Conservation (phyloP, 345 rosid species). For the Viola odorata region DNA sequence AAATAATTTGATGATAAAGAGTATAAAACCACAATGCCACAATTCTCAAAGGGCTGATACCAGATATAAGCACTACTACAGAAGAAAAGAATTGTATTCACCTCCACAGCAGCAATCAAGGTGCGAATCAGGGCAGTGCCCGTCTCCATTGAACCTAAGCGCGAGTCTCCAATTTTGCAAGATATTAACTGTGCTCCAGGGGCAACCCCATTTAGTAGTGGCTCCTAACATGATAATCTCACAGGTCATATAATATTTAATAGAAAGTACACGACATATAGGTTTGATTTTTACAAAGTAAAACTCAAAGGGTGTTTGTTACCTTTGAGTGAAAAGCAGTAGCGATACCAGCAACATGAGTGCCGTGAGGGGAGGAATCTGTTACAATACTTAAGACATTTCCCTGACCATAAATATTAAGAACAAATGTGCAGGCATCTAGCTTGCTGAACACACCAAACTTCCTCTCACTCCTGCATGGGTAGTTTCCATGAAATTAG, state of each 20-base stretch:
- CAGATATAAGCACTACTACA: no score
- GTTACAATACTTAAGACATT: slow-evolving; percentile 85
- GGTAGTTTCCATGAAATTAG: not conserved
- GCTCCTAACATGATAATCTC: slow-evolving; percentile 48
- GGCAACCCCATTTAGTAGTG: slow-evolving; percentile 87
- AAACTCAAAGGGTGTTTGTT: slow-evolving; percentile 5
- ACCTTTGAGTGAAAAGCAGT: slow-evolving; percentile 93
- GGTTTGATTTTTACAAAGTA: not conserved
- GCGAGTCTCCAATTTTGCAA: slow-evolving; percentile 95
- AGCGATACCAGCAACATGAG: slow-evolving; percentile 99
- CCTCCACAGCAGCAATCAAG: slow-evolving; percentile 89
- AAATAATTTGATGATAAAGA: not conserved
- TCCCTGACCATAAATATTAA: slow-evolving; percentile 76
- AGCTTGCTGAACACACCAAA: slow-evolving; percentile 86
- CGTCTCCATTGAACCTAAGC: slow-evolving; percentile 95
- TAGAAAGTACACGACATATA: slow-evolving; percentile 1
- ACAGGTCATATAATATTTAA: slow-evolving; percentile 3
- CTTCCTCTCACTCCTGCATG: slow-evolving; percentile 75
- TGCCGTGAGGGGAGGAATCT: slow-evolving; percentile 93
- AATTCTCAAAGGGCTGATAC: not conserved
- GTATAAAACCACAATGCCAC: not conserved
- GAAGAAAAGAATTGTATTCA: slow-evolving; percentile 13
- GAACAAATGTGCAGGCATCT: slow-evolving; percentile 87
- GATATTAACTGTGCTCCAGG: slow-evolving; percentile 98
- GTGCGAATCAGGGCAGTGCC: slow-evolving; percentile 95